Base-by-base conservation (phyloP, 805 yeast genomes). In the Candida glaebosa region DNA sequence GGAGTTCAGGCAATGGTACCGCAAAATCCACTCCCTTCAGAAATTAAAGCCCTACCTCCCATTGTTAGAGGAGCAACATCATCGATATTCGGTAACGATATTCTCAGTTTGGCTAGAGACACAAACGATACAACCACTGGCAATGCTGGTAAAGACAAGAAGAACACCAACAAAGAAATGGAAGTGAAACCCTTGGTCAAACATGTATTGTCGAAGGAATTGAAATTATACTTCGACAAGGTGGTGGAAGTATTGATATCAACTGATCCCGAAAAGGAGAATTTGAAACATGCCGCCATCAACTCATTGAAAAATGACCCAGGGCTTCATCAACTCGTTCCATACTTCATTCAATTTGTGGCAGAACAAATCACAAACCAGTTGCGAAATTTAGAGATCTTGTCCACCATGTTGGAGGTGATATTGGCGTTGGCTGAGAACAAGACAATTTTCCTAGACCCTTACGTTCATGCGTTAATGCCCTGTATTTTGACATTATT, bases 1-100 rank as follows among this genome's bases (percentile, higher is more conserved):
- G 99, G 99, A 43, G 96, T 93, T 6, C 99, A 93, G 58, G 99
- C 99, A 1, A 83, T 93, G 24, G 91, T 93, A 41, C 95, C 97
- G 2, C 99, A 95, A 64, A 93, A 93, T 65, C 99, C 99, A 18
- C 76, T 83, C 38, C 77, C 82, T 16, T 73, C 80, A 38, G 97
- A 90, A 51, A 82, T 91, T 47, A 81, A 82, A 57, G 76, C 79
- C 25, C 66, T 87, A 42, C 86, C 95, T 15, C 88, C 96, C 3
- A 71, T 80, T 20, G 73, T 81, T 33, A 75, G 96, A 52, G 98
- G 97, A 30, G 88, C 96, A 2, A 85, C 48, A 70, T 84, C 59
- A 41, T 74, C 78, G 2, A 58, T 63, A 14, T 52, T 67, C 40
- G 69, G 72, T 38, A 65, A 60, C 44, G 73, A 68, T 48, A 57